Evolutionary conservation across 352 stramenopile genomes (phyloP), one percentile per base, ranked within the genome.

Genomic region (Phytophthora cajani): DNA sequence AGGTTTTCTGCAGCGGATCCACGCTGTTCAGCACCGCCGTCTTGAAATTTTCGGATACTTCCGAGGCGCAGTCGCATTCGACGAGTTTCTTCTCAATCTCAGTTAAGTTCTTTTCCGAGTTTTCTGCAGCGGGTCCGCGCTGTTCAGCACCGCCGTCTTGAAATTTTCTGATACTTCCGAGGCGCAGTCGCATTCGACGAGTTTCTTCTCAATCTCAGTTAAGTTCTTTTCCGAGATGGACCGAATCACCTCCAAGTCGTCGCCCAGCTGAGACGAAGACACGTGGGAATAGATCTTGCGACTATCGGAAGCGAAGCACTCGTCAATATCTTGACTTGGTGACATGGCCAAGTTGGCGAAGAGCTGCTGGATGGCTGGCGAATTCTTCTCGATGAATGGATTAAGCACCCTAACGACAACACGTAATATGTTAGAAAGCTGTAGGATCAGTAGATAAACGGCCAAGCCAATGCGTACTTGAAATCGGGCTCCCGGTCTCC

Each of bases 301-400:
- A 25, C 86, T 93, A 61, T 97, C 88, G 0, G 72, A 57, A 1
- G 87, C 71, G 58, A 95, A 97, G 50, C 85, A 92, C 46, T 90
- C 80, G 38, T 95, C 85, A 58, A 95, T 89, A 59, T 90, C 81
- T 55, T 80, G 74, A 19, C 77, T 72, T 3, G 85, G 88, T 5
- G 81, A 76, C 54, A 88, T 81, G 23, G 88, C 85, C 51, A 97
- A 72, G 14, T 88, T 82, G 42, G 79, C 79, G 58, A 95, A 97
- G 0, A 97, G 72, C n/a, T 83, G 74, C 62, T 94, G 81, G 58
- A 97, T 95, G 25, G 74, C 78, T 10, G 79, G 69, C 3, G 89
- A 91, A 52, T 97, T 97, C 23, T 81, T 80, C 55, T 93, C 84
- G 56, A 97, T 95, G 69, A 97, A 97, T 42, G 85, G 80, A 75